A percentile compares a stretch with the other conserved stretches of the same genome.
Conservation (phyloP, 495 filamentous ascomycete genomes). For the Cryomyces minteri region DNA sequence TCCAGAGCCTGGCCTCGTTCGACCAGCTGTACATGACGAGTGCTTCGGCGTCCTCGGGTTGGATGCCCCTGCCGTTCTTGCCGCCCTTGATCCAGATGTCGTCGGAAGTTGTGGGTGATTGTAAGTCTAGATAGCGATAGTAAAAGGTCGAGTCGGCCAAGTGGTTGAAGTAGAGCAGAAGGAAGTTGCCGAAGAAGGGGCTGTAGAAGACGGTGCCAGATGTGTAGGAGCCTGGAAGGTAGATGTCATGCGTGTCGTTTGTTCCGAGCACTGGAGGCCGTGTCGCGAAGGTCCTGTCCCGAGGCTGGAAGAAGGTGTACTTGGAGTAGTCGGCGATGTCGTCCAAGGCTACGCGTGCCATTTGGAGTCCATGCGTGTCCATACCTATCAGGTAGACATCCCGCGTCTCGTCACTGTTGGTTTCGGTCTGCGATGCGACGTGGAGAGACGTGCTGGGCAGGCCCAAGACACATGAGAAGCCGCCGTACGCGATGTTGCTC, state of each 20-base stretch:
- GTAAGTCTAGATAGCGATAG: conserved; percentile 13
- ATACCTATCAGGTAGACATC: neutral
- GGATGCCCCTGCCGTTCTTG: conserved; percentile 10
- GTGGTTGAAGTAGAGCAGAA: conserved; percentile 19
- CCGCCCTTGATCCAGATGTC: conserved; percentile 1
- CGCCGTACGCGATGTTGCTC: neutral
- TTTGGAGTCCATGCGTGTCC: neutral
- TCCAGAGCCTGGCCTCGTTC: conserved; percentile 12
- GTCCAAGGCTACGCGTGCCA: neutral
- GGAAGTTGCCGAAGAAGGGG: conserved; percentile 16
- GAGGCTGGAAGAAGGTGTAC: neutral
- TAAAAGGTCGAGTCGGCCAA: conserved; percentile 17
- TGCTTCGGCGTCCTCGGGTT: conserved; percentile 14
- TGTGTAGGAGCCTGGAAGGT: conserved; percentile 13
- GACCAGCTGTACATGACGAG: conserved; percentile 15
- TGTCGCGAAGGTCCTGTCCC: neutral
- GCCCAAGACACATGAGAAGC: neutral
- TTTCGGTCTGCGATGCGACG: no score
- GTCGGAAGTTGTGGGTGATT: conserved; percentile 2
- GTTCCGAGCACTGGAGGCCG: neutral
- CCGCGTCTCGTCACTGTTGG: neutral
- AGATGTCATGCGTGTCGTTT: neutral
- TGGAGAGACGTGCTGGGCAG: no score
- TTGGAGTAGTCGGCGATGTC: neutral
- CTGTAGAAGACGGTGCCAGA: conserved; percentile 18